phyloP scores from a whole-genome alignment of 495 filamentous ascomycete species.

The Rhypophila decipiens region DNA sequence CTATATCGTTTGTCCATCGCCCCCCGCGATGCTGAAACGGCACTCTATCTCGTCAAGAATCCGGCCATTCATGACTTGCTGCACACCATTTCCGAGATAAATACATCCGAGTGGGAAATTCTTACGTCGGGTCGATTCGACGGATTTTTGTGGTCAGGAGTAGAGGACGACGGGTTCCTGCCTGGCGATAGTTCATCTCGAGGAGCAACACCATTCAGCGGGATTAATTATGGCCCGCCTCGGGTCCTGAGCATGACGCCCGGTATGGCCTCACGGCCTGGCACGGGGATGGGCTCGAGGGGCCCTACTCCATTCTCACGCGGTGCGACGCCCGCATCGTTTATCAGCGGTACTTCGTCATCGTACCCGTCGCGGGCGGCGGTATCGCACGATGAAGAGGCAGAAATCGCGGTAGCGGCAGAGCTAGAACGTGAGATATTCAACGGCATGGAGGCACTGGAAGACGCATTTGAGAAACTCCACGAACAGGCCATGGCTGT shows the following conservation, averaged over 20 bases:
- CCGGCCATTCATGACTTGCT: constrained; percentile 77
- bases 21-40: constrained; percentile 78
- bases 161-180: constrained; percentile 52
- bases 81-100: constrained; percentile 80
- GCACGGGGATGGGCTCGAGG: constrained; percentile 26
- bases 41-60: constrained; percentile 84
- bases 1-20: constrained; percentile 66
- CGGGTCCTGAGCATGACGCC: constrained; percentile 18
- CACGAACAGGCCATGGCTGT: constrained; percentile 80
- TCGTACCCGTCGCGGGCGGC: constrained; percentile 32
- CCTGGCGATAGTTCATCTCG: constrained; percentile 44
- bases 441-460: constrained; percentile 85
- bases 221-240: constrained; percentile 33
- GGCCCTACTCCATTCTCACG: constrained; percentile 32
- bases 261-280: neutral
- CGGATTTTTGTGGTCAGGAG: constrained; percentile 93
- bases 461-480: constrained; percentile 90
- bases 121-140: constrained; percentile 94
- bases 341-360: constrained; percentile 37
- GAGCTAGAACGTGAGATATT: constrained; percentile 93
- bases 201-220: constrained; percentile 46
- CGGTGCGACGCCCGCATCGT: constrained; percentile 41
- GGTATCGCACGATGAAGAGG: constrained; percentile 88
- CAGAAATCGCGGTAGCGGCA: constrained; percentile 80
- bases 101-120: constrained; percentile 89